Evolutionary conservation across 495 filamentous ascomycete genomes (phyloP).

Genomic region (Neurospora intermedia): DNA sequence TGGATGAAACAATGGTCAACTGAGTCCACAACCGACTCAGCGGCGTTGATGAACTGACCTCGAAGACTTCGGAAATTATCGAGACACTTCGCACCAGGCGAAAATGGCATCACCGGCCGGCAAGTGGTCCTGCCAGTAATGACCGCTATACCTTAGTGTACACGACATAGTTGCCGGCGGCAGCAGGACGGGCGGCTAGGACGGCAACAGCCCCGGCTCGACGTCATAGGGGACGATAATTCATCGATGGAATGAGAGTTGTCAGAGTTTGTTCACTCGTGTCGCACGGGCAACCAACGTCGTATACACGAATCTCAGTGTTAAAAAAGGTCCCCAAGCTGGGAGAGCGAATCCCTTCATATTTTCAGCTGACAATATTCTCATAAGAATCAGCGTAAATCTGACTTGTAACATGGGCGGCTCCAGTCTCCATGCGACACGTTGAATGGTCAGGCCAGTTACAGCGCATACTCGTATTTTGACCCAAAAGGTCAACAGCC

Average conservation of each 20-base stretch:
- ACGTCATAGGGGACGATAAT: neutral
- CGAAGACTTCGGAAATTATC: neutral
- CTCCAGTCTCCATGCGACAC: neutral
- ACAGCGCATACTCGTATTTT: neutral
- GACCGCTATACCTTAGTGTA: neutral
- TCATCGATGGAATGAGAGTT: neutral
- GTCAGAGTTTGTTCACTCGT: neutral
- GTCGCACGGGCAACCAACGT: neutral
- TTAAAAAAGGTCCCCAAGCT: neutral
- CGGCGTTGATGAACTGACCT: neutral
- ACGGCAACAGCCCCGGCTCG: neutral
- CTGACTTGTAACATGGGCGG: neutral
- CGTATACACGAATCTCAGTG: neutral
- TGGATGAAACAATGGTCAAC: neutral
- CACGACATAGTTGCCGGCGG: neutral
- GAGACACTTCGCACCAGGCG: neutral
- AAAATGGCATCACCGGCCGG: neutral
- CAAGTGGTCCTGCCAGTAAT: neutral
- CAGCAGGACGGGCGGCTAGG: neutral
- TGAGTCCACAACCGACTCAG: neutral
- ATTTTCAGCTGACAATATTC: neutral
- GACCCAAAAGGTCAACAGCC: neutral
- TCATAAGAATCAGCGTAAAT: neutral
- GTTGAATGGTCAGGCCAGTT: neutral
- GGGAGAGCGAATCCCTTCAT: neutral